Evolutionary conservation across 2,329 filamentous ascomycete genomes (phyloP).

Genomic region (Colletotrichum sp.): DNA sequence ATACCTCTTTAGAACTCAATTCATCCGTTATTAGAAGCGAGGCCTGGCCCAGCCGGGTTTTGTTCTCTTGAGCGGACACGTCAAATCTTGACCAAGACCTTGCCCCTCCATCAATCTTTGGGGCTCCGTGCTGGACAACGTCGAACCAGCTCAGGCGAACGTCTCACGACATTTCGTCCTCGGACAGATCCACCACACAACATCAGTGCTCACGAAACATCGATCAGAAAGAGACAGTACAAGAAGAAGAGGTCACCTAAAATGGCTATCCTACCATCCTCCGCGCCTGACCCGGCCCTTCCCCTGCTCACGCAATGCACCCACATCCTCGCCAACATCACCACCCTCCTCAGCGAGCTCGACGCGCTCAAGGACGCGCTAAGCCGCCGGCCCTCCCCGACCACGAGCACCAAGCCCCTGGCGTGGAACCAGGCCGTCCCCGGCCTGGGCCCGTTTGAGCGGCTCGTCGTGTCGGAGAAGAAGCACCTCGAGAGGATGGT

Average conservation of each 20-base stretch:
- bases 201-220: too few species aligned
- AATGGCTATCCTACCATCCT: conserved; percentile 2
- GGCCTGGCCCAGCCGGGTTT: too few species aligned
- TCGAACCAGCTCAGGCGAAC: background rate
- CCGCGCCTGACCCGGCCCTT: background rate
- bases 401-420: conserved; percentile 8
- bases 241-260: too few species aligned
- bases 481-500: conserved; percentile 21
- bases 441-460: conserved; percentile 17
- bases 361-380: conserved; percentile 18
- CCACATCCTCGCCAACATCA: conserved; percentile 5
- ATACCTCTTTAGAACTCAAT: background rate
- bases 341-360: conserved; percentile 7
- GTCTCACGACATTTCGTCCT: background rate
- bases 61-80: background rate
- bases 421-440: conserved; percentile 22
- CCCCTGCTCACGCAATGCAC: conserved; percentile 10
- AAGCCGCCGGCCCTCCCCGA: conserved; percentile 4
- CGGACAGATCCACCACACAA: background rate
- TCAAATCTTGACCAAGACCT: background rate
- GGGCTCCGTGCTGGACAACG: background rate
- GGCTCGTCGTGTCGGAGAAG: conserved; percentile 17
- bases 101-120: background rate
- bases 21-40: background rate
- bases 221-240: too few species aligned